These are phyloP conservation scores for Pulveroboletus sp. DNA, from an alignment of 768 basidiomycete genomes.

Conservation along the genomic window DNA sequence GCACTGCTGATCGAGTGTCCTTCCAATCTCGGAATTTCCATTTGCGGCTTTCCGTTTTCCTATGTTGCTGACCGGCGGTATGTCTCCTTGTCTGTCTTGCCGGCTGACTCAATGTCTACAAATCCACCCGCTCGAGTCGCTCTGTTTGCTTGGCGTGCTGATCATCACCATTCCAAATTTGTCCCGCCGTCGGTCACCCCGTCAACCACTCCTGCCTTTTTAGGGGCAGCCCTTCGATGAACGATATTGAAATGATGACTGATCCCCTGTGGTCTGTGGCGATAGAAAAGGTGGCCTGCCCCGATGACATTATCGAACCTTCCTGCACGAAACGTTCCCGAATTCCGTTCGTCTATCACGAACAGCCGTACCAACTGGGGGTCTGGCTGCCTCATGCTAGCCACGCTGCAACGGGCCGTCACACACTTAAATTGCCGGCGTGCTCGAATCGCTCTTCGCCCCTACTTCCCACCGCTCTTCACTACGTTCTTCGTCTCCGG, in stretches of 20 bases:
- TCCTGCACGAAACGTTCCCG: slow-evolving; percentile 27
- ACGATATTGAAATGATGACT: slow-evolving; percentile 34
- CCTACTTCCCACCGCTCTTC: slow-evolving; percentile 22
- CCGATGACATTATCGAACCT: slow-evolving; percentile 27
- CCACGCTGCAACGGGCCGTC: slow-evolving; percentile 33
- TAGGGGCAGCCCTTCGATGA: slow-evolving; percentile 21
- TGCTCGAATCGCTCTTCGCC: slow-evolving; percentile 22
- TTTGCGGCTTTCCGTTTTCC: slow-evolving; percentile 4
- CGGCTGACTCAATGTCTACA: not conserved
- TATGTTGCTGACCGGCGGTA: no score
- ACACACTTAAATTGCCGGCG: slow-evolving; percentile 31
- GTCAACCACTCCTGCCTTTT: slow-evolving; percentile 21
- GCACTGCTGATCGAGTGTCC: slow-evolving; percentile 21
- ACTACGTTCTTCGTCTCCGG: slow-evolving; percentile 22
- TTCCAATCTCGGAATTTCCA: slow-evolving; percentile 12
- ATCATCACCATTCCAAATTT: slow-evolving; percentile 7
- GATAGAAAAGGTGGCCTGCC: slow-evolving; percentile 28
- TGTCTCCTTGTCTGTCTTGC: not conserved
- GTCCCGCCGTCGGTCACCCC: not conserved
- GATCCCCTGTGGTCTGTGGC: slow-evolving; percentile 22
- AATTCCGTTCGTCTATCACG: slow-evolving; percentile 32
- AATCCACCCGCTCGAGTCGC: no score
- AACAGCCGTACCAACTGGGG: slow-evolving; percentile 28
- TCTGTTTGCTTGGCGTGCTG: slow-evolving; percentile 7
- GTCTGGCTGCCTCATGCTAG: slow-evolving; percentile 34